A percentile compares a stretch with the other conserved stretches of the same genome.
phyloP scores from a whole-genome alignment of 306 rosid genomes.

The Acacia melanoxylon region DNA sequence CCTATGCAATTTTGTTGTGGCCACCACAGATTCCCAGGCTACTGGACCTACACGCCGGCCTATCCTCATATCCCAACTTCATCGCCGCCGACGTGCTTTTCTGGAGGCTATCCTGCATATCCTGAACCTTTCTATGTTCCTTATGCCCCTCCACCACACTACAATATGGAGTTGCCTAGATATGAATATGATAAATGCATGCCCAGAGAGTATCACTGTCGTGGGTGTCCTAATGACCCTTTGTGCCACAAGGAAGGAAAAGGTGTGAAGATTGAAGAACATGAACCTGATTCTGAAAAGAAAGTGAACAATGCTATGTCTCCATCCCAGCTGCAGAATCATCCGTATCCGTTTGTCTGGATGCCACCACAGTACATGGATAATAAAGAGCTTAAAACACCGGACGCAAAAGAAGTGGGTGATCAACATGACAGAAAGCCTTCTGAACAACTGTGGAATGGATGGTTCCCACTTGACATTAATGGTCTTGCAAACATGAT shows the following conservation, averaged over 20 bases:
- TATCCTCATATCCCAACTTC: constrained; percentile 21
- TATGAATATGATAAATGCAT: constrained; percentile 60
- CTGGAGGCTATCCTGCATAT: constrained; percentile 42
- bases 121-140: constrained; percentile 36
- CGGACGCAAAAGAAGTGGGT: constrained; percentile 4
- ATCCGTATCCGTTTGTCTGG: constrained; percentile 53
- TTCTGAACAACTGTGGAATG: constrained; percentile 36
- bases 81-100: constrained; percentile 39
- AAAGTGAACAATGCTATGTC: constrained; percentile 34
- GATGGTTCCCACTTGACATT: constrained; percentile 52
- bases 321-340: constrained; percentile 42
- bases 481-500: constrained; percentile 20
- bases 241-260: constrained; percentile 40
- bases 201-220: constrained; percentile 51
- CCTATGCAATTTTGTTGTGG: constrained; percentile 47
- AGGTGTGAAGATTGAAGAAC: constrained; percentile 58
- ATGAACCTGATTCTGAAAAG: constrained; percentile 39
- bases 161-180: constrained; percentile 49
- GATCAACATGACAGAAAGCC: constrained; percentile 32
- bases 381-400: constrained; percentile 28
- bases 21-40: constrained; percentile 45
- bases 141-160: constrained; percentile 47
- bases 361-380: constrained; percentile 45
- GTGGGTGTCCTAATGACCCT: constrained; percentile 53
- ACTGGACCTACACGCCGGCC: constrained; percentile 31